Base-by-base conservation (phyloP, 371 early-diverging fungal genomes). In the Polyrhizophydium stewartii region DNA sequence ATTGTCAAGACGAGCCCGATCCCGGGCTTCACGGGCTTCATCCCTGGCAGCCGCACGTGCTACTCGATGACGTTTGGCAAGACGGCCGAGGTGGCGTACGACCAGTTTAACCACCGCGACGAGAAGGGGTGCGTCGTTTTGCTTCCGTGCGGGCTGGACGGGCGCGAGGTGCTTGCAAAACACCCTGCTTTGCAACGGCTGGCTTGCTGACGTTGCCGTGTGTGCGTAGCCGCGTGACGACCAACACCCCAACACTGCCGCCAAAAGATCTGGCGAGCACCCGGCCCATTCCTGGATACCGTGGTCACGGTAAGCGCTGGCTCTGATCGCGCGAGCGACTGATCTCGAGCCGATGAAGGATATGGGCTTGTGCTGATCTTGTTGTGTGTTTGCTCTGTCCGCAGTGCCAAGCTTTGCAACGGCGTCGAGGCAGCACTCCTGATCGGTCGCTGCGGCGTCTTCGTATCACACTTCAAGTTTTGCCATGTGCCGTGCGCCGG, bases 21-120 rank as follows among this genome's bases (percentile, higher is more conserved):
- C 55, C 72, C 74, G 58, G 77, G 78, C 24, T 78, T 78, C 64
- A 75, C 75, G 22, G 79, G 79, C 10, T 78, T 78, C 59, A 75
- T 78, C 45, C 79, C 79, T 1, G 72, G 75, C 25, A 66, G 67
- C 56, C 68, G 68, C 32, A 68, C 68, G 41, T 63, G 67, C 31
- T 76, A 70, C 56, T 64, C 73, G 16, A 67, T 65, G 45, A 75
- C 75, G n/a, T 78, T 78, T 64, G 79, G 75, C 19, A 69, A 70
- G 51, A 78, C 75, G 1, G 64, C 74, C 25, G 73, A 74, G 25
- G 64, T 69, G 24, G 74, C 74, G 2, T 75, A 73, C 60, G 75
- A 75, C 27, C 62, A 68, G 45, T 78, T 75, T 61, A 78, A 78
- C 65, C 60, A 68, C 43, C 70, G 74, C 17, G 73, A 77, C 45